Percentiles rank a stretch among this genome's conserved stretches.
Conservation (phyloP, 2,329 filamentous ascomycete species). For the Amesomyces nigricolor region DNA sequence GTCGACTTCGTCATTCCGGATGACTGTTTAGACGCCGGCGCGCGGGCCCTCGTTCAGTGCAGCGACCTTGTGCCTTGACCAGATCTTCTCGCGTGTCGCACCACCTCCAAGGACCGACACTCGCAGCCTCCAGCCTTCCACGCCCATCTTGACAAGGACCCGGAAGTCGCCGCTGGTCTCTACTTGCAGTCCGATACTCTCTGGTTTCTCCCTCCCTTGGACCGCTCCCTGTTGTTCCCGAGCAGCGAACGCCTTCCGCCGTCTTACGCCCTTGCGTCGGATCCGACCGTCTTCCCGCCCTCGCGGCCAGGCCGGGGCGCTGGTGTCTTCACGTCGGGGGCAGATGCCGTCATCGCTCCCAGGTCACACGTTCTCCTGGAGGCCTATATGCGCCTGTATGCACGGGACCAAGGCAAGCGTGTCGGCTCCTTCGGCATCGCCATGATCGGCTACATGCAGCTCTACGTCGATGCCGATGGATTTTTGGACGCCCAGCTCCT, state of each 20-base stretch:
- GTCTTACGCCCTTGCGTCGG: constrained; percentile 24
- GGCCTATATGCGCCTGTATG: constrained; percentile 26
- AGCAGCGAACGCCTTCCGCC: constrained; percentile 8
- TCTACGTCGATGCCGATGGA: constrained; percentile 27
- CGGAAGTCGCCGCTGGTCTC: constrained; percentile 24
- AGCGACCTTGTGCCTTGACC: constrained; percentile 17
- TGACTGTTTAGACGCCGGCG: constrained; percentile 13
- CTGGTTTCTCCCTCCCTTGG: constrained; percentile 25
- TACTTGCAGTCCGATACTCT: constrained; percentile 26
- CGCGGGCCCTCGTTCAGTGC: constrained; percentile 12
- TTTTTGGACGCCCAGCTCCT: constrained; percentile 23
- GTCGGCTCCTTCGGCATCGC: constrained; percentile 21
- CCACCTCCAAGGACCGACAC: constrained; percentile 13
- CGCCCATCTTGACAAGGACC: constrained; percentile 11
- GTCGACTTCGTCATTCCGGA: constrained; percentile 25
- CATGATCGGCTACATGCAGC: constrained; percentile 27
- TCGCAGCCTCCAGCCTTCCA: constrained; percentile 22
- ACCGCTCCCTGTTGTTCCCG: constrained; percentile 14
- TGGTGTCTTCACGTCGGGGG: constrained; percentile 17
- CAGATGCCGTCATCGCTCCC: constrained; percentile 19
- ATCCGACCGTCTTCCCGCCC: constrained; percentile 21
- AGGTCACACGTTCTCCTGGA: constrained; percentile 26
- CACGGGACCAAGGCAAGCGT: constrained; percentile 21
- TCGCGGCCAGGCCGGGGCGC: constrained; percentile 24
- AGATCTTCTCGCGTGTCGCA: constrained; percentile 12